phyloP scores from a whole-genome alignment of 345 rosid species.

The Heritiera fomes region DNA sequence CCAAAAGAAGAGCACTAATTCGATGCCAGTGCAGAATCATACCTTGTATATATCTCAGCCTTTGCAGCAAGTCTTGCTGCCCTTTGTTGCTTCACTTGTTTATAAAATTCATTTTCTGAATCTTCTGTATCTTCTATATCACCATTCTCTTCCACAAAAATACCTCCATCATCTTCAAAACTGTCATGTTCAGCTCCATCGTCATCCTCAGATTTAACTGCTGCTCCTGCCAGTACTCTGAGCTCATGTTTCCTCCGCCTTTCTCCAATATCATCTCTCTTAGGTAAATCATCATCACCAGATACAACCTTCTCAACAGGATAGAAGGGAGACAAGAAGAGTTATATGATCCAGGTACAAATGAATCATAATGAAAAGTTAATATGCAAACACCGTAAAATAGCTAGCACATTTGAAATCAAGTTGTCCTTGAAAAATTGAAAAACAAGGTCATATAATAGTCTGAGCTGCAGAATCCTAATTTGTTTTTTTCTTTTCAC shows the following conservation, averaged over 20 bases:
- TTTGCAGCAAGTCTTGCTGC: slow-evolving; percentile 68
- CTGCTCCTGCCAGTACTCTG: slow-evolving; percentile 77
- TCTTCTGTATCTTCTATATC: slow-evolving; percentile 33
- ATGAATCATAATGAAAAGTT: neutral
- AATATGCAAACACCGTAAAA: neutral
- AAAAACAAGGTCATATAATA: neutral
- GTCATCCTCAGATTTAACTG: slow-evolving; percentile 64
- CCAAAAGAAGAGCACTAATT: neutral
- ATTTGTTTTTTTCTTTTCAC: neutral
- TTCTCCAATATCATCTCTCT: slow-evolving; percentile 93
- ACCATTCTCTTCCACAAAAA: slow-evolving; percentile 37
- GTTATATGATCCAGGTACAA: neutral
- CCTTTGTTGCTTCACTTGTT: slow-evolving; percentile 52
- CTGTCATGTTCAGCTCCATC: slow-evolving; percentile 35
- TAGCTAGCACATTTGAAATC: neutral
- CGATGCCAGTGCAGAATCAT: slow-evolving; percentile 13
- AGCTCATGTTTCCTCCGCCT: slow-evolving; percentile 87
- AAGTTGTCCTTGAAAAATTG: neutral
- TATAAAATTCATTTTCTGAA: slow-evolving; percentile 61
- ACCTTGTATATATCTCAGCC: slow-evolving; percentile 69
- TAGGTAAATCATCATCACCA: slow-evolving; percentile 89
- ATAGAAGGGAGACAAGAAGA: neutral
- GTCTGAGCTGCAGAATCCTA: neutral
- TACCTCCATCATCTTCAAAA: slow-evolving; percentile 31
- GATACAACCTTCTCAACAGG: slow-evolving; percentile 52